Evolutionary conservation across 2,329 filamentous ascomycete species (phyloP).

Genomic region (Talaromyces sp.): DNA sequence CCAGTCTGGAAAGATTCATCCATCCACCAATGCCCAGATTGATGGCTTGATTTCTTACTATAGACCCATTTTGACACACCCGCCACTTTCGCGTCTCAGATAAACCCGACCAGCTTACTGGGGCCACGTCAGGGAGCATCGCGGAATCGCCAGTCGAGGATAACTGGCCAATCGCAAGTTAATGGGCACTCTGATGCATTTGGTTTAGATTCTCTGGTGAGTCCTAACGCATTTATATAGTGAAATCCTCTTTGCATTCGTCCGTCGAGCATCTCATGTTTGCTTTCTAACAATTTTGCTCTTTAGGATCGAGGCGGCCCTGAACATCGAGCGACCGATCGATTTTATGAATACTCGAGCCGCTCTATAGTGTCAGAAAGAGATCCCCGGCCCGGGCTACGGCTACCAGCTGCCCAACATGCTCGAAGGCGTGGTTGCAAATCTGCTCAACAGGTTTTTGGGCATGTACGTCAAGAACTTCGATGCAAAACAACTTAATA

Average conservation of each 20-base stretch:
- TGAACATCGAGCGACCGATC: neutral
- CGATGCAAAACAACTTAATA: conserved; percentile 93
- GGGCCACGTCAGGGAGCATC: neutral
- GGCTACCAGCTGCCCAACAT: conserved; percentile 64
- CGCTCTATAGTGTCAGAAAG: neutral
- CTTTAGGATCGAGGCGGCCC: neutral
- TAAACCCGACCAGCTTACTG: neutral
- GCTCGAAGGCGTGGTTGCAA: conserved; percentile 95
- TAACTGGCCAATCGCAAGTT: neutral
- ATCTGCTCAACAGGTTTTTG: conserved; percentile 96
- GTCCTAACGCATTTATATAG: neutral
- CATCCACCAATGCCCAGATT: neutral
- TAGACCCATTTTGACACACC: neutral
- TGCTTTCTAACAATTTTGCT: neutral
- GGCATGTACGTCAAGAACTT: conserved; percentile 99
- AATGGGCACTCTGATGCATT: neutral
- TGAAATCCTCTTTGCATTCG: neutral
- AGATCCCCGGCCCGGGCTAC: conserved; percentile 65
- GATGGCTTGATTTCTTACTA: neutral
- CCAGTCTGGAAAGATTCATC: neutral
- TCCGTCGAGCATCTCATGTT: neutral
- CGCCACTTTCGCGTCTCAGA: neutral
- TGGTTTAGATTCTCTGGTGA: neutral
- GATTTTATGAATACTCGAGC: neutral
- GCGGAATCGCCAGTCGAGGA: neutral